These are phyloP conservation scores for Trichosporon faecale DNA, from an alignment of 1,284 basidiomycete species.

Conservation along the genomic window DNA sequence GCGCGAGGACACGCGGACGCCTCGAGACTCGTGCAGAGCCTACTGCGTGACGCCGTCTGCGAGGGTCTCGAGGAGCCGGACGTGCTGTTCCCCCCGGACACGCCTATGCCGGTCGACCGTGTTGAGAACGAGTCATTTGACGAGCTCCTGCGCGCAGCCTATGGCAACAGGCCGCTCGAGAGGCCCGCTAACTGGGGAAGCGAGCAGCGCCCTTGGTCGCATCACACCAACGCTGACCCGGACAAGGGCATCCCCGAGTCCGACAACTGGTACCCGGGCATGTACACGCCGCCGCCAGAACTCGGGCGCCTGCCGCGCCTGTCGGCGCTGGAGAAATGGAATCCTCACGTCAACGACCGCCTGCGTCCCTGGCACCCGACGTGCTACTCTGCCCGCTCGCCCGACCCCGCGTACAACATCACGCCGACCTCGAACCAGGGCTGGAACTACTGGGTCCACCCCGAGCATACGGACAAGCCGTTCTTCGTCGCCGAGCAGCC, in stretches of 20 bases:
- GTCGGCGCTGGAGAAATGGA: conserved; percentile 42
- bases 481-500: conserved; percentile 41
- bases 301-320: conserved; percentile 45
- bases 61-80: conserved; percentile 8
- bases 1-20: conserved; percentile 47
- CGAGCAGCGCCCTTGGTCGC: conserved; percentile 26
- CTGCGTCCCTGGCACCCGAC: conserved; percentile 39
- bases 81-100: conserved; percentile 10
- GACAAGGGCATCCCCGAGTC: conserved; percentile 2
- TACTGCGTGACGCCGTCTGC: conserved; percentile 46
- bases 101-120: conserved; percentile 26
- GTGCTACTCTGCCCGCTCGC: conserved; percentile 39
- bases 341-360: conserved; percentile 30
- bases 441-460: conserved; percentile 49
- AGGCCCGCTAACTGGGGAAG: conserved; percentile 11
- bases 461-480: conserved; percentile 46
- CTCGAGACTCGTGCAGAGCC: conserved; percentile 38
- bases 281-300: conserved; percentile 39
- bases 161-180: not conserved
- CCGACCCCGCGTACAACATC: conserved; percentile 39
- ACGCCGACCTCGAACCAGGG: conserved; percentile 36
- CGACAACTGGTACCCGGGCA: conserved; percentile 28
- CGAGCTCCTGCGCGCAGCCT: not conserved
- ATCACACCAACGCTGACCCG: not conserved
- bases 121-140: conserved; percentile 2